Evolutionary conservation across 306 rosid genomes (phyloP), one percentile per base, ranked within the genome.

Genomic region (Citrullus amarus): DNA sequence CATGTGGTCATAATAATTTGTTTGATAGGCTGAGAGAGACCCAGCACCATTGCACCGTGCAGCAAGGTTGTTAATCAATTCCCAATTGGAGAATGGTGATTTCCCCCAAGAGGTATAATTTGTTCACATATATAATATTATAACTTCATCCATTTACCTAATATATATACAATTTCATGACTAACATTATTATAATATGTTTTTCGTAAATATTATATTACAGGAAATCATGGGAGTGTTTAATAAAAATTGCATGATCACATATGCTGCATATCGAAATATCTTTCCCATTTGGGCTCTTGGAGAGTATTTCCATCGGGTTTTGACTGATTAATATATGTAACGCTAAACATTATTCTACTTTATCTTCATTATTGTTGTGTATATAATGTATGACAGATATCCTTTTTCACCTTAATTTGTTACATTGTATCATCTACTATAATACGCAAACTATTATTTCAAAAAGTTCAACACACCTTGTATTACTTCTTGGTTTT

Each of bases 211-310:
- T 6, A 15, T 36, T 15, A 16, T 5, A 16, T 57, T 41, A 14
- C 58, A 85, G 85, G 88, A 85, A 75, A 82, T 85, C 67, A 85
- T 77, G 77, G 85, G 83, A 70, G 85, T 85, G 3, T 85, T 85
- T 67, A 85, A 85, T 73, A 82, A 82, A 50, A 85, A 79, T 13
- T 85, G 88, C 60, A 85, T 79, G 88, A 85, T 82, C 63, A 85
- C 80, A 48, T 85, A 85, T 62, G 68, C 88, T 16, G 88, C 85
- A 30, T 85, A 84, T 54, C 60, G 78, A 5, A 84, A 84, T 53
- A 68, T 79, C 57, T 75, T 78, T 12, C 80, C 82, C 20, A 44
- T 84, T 8, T 81, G 71, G 78, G 82, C 80, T 10, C 73, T 78
- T 5, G 81, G 79, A 54, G 78, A 81, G 58, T 84, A 79, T 36